Evolutionary conservation across 148 eudicot species (phyloP).

Genomic region (Beta vulgaris): DNA sequence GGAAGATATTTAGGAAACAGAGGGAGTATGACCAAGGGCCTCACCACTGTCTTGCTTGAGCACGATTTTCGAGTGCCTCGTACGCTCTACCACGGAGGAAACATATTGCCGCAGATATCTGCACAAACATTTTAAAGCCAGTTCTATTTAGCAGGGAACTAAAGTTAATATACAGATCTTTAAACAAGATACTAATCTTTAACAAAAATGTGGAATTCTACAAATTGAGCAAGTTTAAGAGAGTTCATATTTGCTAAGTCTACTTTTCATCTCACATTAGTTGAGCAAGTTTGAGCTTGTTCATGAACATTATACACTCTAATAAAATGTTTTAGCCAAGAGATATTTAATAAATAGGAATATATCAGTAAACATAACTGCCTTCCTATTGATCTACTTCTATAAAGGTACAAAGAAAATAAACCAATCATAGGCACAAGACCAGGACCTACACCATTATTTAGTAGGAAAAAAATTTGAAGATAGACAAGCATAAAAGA

Average conservation of each 20-base stretch:
- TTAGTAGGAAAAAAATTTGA: too few species aligned
- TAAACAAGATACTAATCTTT: not conserved
- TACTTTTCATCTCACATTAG: not conserved
- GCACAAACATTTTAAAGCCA: conserved; percentile 19
- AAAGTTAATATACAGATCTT: not conserved
- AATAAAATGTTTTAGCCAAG: too few species aligned
- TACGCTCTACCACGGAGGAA: conserved; percentile 94
- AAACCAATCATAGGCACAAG: too few species aligned
- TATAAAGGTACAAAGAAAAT: too few species aligned
- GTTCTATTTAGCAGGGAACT: not conserved
- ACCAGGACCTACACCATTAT: too few species aligned
- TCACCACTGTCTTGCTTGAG: conserved; percentile 90
- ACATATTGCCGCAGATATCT: conserved; percentile 90
- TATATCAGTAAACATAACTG: too few species aligned
- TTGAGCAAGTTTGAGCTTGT: not conserved
- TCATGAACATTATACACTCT: too few species aligned
- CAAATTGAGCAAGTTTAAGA: not conserved
- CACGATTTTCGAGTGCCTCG: conserved; percentile 90
- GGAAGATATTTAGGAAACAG: too few species aligned
- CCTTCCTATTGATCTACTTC: too few species aligned
- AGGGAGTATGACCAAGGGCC: conserved; percentile 26
- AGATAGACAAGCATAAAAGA: too few species aligned
- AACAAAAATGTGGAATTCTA: not conserved
- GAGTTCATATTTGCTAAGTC: not conserved
- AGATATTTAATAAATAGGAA: too few species aligned